These are phyloP conservation scores for Porphyridium purpureum DNA, from an alignment of 23 red algal species.

Conservation along the genomic window DNA sequence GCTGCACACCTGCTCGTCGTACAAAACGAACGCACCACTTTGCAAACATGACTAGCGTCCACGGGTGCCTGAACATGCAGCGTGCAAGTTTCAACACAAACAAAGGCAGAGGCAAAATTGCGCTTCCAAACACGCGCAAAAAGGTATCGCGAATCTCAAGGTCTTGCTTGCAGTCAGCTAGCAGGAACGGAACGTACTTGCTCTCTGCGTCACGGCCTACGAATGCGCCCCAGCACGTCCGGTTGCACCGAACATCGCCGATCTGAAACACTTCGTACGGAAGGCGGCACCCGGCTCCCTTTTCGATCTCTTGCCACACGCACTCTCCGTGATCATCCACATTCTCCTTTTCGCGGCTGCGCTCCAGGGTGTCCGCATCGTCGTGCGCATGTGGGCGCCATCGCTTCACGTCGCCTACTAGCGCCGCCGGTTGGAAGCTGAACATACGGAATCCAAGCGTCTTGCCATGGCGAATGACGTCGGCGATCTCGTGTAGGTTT, in stretches of 20 bases:
- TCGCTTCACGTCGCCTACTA: conserved; percentile 20
- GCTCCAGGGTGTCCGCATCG: not conserved
- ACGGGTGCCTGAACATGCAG: conserved; percentile 7
- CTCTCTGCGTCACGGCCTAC: conserved; percentile 15
- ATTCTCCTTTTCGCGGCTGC: not conserved
- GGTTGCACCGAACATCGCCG: conserved; percentile 71
- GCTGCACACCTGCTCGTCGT: conserved; percentile 26
- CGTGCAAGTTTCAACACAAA: conserved; percentile 27
- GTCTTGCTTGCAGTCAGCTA: conserved; percentile 19
- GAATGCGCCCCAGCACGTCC: conserved; percentile 34
- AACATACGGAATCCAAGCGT: conserved; percentile 52
- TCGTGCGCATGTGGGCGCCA: conserved; percentile 4
- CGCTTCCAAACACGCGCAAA: conserved; percentile 21
- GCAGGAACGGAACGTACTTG: conserved; percentile 25
- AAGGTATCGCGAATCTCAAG: conserved; percentile 27
- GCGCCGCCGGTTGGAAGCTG: conserved; percentile 58
- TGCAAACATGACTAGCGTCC: conserved; percentile 8
- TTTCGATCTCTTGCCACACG: conserved; percentile 57
- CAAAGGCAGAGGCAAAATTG: conserved; percentile 10
- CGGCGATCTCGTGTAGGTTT: conserved; percentile 30
- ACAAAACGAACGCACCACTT: conserved; percentile 14
- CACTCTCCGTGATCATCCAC: conserved; percentile 44
- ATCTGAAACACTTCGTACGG: conserved; percentile 67
- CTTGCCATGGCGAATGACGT: conserved; percentile 15
- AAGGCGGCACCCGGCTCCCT: conserved; percentile 43